These are phyloP conservation scores for Flaveria linearis DNA, from an alignment of 129 eudicot genomes.

Conservation along the genomic window DNA sequence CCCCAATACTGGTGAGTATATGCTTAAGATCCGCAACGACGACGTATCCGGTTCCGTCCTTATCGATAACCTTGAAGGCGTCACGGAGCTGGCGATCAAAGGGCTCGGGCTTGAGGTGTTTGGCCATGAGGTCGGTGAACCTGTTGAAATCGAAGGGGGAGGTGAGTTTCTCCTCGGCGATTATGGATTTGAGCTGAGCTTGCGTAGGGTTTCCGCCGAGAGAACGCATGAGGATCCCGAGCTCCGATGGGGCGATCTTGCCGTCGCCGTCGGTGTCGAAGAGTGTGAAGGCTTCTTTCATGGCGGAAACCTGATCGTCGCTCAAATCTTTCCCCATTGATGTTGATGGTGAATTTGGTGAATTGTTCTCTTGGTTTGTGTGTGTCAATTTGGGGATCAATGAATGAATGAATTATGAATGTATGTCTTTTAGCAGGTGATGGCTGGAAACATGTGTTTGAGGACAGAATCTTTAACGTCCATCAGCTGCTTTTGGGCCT, in stretches of 20 bases:
- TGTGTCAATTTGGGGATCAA: constrained; percentile 8
- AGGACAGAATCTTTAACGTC: constrained; percentile 17
- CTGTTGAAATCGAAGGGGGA: constrained; percentile 64
- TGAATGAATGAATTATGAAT: constrained; percentile 4
- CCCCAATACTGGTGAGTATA: constrained; percentile 70
- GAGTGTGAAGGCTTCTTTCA: constrained; percentile 86
- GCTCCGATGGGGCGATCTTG: constrained; percentile 84
- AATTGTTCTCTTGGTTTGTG: constrained; percentile 24
- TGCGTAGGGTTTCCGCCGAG: constrained; percentile 85
- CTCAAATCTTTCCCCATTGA: constrained; percentile 59
- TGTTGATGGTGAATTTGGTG: constrained; percentile 17
- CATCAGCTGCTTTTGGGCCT: constrained; percentile 27
- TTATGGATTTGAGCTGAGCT: constrained; percentile 63
- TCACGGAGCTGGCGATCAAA: constrained; percentile 78
- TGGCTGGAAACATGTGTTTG: background rate
- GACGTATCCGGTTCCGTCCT: constrained; percentile 75
- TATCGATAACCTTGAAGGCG: constrained; percentile 79
- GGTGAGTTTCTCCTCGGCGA: constrained; percentile 58
- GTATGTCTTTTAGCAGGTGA: constrained; percentile 16
- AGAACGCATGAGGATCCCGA: constrained; percentile 70
- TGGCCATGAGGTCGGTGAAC: constrained; percentile 62
- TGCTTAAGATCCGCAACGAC: constrained; percentile 74
- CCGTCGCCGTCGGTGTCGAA: constrained; percentile 97
- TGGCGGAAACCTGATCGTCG: constrained; percentile 64
- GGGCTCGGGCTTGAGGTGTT: constrained; percentile 78